These are phyloP conservation scores for Penicillium fuscoglaucum DNA, from an alignment of 2,329 filamentous ascomycete species.

Conservation along the genomic window DNA sequence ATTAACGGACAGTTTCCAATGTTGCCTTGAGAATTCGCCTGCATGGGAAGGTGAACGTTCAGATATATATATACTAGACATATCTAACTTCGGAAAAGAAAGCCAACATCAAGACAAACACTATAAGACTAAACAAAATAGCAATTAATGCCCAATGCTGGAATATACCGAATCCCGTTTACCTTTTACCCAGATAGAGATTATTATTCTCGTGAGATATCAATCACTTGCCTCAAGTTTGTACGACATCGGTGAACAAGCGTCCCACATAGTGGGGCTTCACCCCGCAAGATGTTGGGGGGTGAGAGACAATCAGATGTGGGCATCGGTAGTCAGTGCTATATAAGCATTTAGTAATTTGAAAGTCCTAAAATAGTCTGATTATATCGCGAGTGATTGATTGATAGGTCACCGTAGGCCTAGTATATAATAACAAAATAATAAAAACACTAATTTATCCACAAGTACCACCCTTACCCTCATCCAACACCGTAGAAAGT, in stretches of 20 bases:
- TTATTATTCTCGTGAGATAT: neutral
- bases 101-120: neutral
- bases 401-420: neutral
- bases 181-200: neutral
- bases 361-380: neutral
- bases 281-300: neutral
- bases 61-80: neutral
- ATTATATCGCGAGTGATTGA: neutral
- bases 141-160: neutral
- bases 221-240: neutral
- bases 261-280: neutral
- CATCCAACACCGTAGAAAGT: too few species aligned
- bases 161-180: neutral
- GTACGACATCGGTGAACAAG: too few species aligned
- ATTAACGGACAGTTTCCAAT: neutral
- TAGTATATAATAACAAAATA: neutral
- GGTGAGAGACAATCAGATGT: neutral
- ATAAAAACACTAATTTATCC: neutral
- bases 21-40: neutral
- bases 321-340: neutral
- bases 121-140: neutral
- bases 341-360: neutral
- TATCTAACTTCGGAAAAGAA: neutral
- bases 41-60: neutral
- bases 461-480: too few species aligned